Percentiles rank a stretch among this genome's conserved stretches.
These are phyloP conservation scores for Eucalyptus sideroxylon DNA, from an alignment of 345 rosid genomes.

Conservation along the genomic window DNA sequence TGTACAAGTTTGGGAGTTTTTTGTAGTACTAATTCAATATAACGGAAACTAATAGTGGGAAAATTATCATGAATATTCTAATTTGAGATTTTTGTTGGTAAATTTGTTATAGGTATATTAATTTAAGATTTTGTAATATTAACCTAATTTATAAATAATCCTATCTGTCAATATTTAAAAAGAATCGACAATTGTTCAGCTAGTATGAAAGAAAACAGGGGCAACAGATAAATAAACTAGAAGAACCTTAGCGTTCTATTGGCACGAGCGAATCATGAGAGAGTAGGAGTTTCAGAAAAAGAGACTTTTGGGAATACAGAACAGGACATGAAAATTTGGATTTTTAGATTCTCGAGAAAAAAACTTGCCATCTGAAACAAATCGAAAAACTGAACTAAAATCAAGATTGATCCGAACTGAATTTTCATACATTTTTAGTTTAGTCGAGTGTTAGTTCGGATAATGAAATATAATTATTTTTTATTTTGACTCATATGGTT, in stretches of 20 bases:
- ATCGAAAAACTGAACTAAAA: not conserved
- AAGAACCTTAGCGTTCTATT: not conserved
- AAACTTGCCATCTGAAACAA: rapidly evolving
- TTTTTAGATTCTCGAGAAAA: not conserved
- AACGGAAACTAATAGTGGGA: no score
- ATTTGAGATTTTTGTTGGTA: no score
- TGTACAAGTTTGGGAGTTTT: no score
- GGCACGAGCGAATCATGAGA: not conserved
- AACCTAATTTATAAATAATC: not conserved
- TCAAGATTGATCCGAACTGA: rapidly evolving
- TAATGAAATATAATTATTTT: no score
- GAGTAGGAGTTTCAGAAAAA: no score
- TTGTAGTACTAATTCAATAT: no score
- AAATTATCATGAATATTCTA: not conserved
- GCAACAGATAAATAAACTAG: not conserved
- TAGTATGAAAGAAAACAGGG: not conserved
- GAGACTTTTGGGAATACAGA: not conserved
- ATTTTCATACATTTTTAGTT: no score
- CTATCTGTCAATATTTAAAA: not conserved
- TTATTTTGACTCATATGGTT: rapidly evolving
- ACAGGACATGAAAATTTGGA: not conserved
- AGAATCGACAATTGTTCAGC: not conserved
- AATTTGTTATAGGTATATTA: no score
- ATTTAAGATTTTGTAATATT: no score
- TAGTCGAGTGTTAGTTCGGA: rapidly evolving